Percentiles rank a stretch among this genome's conserved stretches.
Conservation (phyloP, 2,329 filamentous ascomycete genomes). For the Aspergillus sp. region DNA sequence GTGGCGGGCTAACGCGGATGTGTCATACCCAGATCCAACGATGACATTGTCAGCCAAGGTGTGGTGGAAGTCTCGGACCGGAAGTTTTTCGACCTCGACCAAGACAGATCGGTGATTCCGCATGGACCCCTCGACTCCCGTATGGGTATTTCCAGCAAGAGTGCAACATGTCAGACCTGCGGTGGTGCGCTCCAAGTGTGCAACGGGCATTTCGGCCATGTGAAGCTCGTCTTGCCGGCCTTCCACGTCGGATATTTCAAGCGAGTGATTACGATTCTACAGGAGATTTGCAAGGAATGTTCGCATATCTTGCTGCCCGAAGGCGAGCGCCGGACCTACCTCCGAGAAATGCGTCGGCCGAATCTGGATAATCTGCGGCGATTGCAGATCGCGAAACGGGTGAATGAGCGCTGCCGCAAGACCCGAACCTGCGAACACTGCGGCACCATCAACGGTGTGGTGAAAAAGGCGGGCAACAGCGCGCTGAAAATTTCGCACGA, state of each 20-base stretch:
- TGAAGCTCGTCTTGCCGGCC: conserved; percentile 83
- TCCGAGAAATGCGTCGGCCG: conserved; percentile 78
- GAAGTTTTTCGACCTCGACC: conserved; percentile 86
- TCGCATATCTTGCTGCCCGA: conserved; percentile 80
- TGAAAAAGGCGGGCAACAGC: conserved; percentile 77
- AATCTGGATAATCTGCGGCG: conserved; percentile 84
- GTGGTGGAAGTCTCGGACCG: conserved; percentile 94
- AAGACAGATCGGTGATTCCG: conserved; percentile 70
- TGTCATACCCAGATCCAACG: conserved; percentile 64
- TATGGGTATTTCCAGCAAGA: conserved; percentile 86
- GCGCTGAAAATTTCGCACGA: conserved; percentile 94
- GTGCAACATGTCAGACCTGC: conserved; percentile 77
- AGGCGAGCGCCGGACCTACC: conserved; percentile 69
- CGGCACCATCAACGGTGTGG: conserved; percentile 78
- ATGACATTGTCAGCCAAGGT: conserved; percentile 93
- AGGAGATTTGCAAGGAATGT: conserved; percentile 96
- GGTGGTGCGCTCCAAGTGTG: conserved; percentile 77
- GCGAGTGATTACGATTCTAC: conserved; percentile 85
- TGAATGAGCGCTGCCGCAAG: conserved; percentile 88
- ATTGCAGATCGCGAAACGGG: conserved; percentile 79
- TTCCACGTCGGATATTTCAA: conserved; percentile 97
- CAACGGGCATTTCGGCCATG: conserved; percentile 93
- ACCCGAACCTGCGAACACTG: conserved; percentile 79
- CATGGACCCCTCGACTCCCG: conserved; percentile 87
- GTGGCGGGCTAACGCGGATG: conserved; percentile 7